Evolutionary conservation across 2,329 filamentous ascomycete genomes (phyloP).

Genomic region (Apiospora malaysiana): DNA sequence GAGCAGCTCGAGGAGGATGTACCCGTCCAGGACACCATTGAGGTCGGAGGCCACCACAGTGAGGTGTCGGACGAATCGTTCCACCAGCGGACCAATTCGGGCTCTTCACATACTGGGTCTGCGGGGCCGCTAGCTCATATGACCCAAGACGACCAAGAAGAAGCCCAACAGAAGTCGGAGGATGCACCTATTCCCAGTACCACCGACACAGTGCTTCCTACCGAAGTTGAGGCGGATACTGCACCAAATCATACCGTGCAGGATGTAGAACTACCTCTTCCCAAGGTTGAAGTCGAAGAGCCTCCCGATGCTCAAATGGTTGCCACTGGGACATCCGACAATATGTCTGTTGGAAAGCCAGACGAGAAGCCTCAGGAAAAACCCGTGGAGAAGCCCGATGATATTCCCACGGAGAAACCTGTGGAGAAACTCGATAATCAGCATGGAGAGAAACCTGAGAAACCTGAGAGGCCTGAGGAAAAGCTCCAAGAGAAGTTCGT

Average conservation of each 20-base stretch:
- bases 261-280: constrained; percentile 9
- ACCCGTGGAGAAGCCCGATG: background rate
- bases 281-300: constrained; percentile 23
- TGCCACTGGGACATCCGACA: background rate
- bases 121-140: constrained; percentile 25
- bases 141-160: constrained; percentile 4
- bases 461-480: background rate
- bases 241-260: background rate
- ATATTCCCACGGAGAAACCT: background rate
- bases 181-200: constrained; percentile 16
- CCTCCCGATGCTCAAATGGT: background rate
- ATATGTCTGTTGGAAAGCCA: background rate
- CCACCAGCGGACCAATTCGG: constrained; percentile 37
- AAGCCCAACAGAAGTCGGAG: background rate
- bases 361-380: background rate
- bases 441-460: no score
- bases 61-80: constrained; percentile 42
- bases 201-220: constrained; percentile 18
- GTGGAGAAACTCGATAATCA: background rate
- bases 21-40: constrained; percentile 63
- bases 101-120: constrained; percentile 34
- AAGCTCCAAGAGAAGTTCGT: background rate
- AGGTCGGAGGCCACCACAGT: constrained; percentile 55
- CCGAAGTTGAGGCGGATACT: background rate
- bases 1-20: constrained; percentile 47